Evolutionary conservation across 2,329 filamentous ascomycete species (phyloP).

Genomic region (Aureobasidium zeae): DNA sequence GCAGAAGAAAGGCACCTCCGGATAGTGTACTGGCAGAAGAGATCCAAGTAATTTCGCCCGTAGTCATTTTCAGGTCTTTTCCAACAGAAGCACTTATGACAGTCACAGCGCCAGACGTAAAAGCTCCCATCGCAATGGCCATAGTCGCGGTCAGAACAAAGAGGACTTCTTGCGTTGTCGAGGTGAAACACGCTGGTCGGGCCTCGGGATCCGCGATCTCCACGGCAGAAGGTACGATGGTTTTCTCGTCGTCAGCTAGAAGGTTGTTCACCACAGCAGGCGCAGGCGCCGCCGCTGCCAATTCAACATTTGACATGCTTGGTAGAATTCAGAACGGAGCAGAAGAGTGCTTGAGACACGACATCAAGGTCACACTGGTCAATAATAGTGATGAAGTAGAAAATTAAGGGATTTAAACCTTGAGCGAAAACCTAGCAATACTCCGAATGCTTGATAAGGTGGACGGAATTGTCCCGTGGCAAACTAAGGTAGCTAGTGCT

Average conservation of each 20-base stretch:
- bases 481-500: constrained; percentile 4
- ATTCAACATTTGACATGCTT: constrained; percentile 3
- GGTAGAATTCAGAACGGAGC: not conserved
- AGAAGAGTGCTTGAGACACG: not conserved
- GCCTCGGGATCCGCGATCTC: constrained; percentile 10
- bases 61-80: constrained; percentile 51
- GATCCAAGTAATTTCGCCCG: constrained; percentile 60
- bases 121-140: constrained; percentile 54
- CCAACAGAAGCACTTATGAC: constrained; percentile 56
- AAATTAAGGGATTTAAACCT: not conserved
- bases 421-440: not conserved
- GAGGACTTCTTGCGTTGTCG: constrained; percentile 52
- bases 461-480: constrained; percentile 4
- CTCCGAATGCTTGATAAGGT: constrained; percentile 7
- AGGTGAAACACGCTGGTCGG: constrained; percentile 52
- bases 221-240: not conserved
- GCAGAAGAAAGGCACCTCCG: constrained; percentile 55
- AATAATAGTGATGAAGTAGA: not conserved
- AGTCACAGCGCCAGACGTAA: constrained; percentile 50
- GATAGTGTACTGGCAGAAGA: constrained; percentile 53
- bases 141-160: constrained; percentile 60
- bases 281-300: constrained; percentile 2
- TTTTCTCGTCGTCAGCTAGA: constrained; percentile 2
- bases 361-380: constrained; percentile 2
- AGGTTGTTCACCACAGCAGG: not conserved